A percentile compares a stretch with the other conserved stretches of the same genome.
phyloP scores from a whole-genome alignment of 2,329 filamentous ascomycete genomes.

The Xenoacremonium recifei region DNA sequence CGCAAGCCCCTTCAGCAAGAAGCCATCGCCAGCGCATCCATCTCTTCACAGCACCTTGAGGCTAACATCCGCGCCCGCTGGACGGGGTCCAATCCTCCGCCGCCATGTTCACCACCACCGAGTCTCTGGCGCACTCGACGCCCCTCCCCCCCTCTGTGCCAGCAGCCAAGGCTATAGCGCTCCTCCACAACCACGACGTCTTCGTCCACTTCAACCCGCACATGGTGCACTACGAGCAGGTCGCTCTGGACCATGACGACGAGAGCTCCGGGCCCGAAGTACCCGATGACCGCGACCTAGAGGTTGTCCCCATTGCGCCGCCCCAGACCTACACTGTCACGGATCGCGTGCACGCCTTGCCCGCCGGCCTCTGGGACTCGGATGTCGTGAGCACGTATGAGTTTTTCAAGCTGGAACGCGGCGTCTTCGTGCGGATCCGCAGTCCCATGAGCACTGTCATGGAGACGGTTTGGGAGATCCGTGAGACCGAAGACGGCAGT shows the following conservation, averaged over 20 bases:
- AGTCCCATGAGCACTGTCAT: slow-evolving; percentile 51
- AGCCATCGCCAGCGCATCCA: too few species aligned
- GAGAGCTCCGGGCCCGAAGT: slow-evolving; percentile 28
- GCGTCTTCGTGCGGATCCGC: slow-evolving; percentile 50
- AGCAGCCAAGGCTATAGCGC: slow-evolving; percentile 36
- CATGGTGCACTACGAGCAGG: slow-evolving; percentile 40
- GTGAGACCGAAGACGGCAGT: slow-evolving; percentile 28
- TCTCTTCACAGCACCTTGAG: too few species aligned
- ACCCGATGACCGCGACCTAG: slow-evolving; percentile 26
- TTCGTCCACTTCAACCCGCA: slow-evolving; percentile 54
- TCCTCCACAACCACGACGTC: slow-evolving; percentile 51
- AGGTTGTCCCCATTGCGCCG: slow-evolving; percentile 21
- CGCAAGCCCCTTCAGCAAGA: too few species aligned
- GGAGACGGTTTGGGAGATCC: slow-evolving; percentile 51
- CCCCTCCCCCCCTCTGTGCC: slow-evolving; percentile 39
- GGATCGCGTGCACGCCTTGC: slow-evolving; percentile 50
- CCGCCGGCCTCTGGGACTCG: slow-evolving; percentile 54
- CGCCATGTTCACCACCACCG: slow-evolving; percentile 44
- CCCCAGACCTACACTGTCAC: slow-evolving; percentile 47
- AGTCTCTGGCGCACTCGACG: slow-evolving; percentile 41
- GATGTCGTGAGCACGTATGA: slow-evolving; percentile 54
- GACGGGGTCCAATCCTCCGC: too few species aligned
- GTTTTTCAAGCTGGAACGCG: slow-evolving; percentile 48
- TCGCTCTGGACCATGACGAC: slow-evolving; percentile 29
- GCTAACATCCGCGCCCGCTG: too few species aligned